Conservation (phyloP, 2,329 filamentous ascomycete genomes). For the Sclerotinia sclerotiorum region DNA sequence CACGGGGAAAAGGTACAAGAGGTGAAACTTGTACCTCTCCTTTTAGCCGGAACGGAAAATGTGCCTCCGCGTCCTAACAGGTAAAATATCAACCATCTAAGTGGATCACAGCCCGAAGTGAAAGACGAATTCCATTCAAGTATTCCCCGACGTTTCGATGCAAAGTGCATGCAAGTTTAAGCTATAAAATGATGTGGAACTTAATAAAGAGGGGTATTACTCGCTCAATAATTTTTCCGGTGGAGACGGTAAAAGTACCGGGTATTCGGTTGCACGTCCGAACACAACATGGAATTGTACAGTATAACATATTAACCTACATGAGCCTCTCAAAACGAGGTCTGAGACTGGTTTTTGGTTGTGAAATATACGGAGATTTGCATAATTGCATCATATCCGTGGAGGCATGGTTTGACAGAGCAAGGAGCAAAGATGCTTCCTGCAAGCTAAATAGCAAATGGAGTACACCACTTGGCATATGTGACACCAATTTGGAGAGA, state of each 20-base stretch:
- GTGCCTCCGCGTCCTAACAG: conserved; percentile 10
- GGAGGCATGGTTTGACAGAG: not conserved
- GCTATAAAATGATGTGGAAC: not conserved
- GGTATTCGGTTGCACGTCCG: conserved; percentile 9
- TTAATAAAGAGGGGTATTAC: conserved; percentile 13
- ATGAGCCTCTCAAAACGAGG: not conserved
- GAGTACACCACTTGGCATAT: not conserved
- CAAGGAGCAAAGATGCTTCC: not conserved
- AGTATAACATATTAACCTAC: not conserved
- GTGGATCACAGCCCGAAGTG: not conserved
- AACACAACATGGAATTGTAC: not conserved
- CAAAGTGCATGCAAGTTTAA: not conserved
- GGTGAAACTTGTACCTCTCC: not conserved
- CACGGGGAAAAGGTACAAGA: not conserved
- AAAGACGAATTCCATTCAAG: not conserved
- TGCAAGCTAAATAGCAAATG: not conserved
- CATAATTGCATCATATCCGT: not conserved
- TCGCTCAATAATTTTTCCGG: conserved; percentile 12
- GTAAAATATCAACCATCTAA: not conserved
- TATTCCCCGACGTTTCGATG: not conserved
- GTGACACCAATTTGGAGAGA: not conserved
- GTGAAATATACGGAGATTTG: not conserved
- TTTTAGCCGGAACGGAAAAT: conserved; percentile 19
- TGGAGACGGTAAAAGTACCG: not conserved
- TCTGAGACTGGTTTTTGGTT: not conserved